Base-by-base conservation (phyloP, 352 stramenopile species). In the Bremia lactucae region DNA sequence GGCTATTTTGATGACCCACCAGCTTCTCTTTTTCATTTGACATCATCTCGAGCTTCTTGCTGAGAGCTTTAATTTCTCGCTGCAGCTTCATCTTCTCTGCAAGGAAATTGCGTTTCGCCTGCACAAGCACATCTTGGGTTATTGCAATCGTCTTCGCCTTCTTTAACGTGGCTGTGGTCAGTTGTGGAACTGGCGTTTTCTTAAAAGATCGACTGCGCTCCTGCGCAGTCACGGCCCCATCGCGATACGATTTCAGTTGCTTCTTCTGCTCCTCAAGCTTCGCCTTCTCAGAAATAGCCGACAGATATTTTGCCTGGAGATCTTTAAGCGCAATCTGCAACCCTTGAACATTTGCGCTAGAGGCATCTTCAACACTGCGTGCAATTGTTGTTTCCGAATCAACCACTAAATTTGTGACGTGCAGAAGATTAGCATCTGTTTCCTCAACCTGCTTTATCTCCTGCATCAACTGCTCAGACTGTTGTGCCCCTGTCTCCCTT, bases 1-100 rank as follows among this genome's bases (percentile, higher is more conserved):
- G 68, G 26, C 66, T 78, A 46, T 90, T 90, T 52, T 83, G 60
- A 25, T 90, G 77, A 2, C 74, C 74, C 6, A 87, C 72, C 6
- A 90, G 68, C 41, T 84, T 72, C 47, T 86, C 72, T 24, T 86
- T 86, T 33, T 73, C 74, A 42, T 55, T 77, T 49, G 35, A 74
- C 45, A 51, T 36, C 28, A 42, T 56, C 25, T 69, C 51, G 4
- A 82, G 48, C 48, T 76, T 80, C 26, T 77, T 67, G 10, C 42
- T 56, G 20, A 72, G 22, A 1, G 36, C 39, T 23, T 62, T 44
- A 11, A 60, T 57, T 5, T 72, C 63, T 15, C 55, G 61, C 18
- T 78, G 54, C 7, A 82, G 42, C 58, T 66, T 79, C 31, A 83
- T 54, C 31, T 72, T 81, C 23, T 79, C 65, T n/a, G 59, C 62